phyloP scores from a whole-genome alignment of 2,329 filamentous ascomycete species.

The Monosporascus ibericus region DNA sequence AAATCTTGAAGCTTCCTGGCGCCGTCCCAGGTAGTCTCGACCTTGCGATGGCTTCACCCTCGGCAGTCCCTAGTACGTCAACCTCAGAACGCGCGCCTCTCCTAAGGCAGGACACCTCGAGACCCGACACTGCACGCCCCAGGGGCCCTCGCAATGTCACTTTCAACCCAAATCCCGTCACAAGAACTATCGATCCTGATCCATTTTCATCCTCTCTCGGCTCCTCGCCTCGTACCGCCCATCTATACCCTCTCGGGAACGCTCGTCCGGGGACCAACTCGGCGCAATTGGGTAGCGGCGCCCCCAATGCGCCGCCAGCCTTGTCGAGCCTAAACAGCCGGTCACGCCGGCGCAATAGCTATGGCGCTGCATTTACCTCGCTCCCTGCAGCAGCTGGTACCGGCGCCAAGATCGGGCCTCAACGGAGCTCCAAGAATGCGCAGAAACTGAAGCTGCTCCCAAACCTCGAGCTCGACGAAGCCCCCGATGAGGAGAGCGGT shows the following conservation, averaged over 20 bases:
- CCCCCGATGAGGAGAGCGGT: slow-evolving; percentile 78
- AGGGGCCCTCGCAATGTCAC: slow-evolving; percentile 61
- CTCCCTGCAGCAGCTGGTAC: slow-evolving; percentile 30
- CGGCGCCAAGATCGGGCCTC: slow-evolving; percentile 76
- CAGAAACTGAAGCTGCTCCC: slow-evolving; percentile 97
- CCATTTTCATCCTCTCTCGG: slow-evolving; percentile 22
- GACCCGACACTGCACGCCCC: slow-evolving; percentile 29
- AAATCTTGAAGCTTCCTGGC: not conserved
- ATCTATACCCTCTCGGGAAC: slow-evolving; percentile 28
- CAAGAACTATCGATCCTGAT: slow-evolving; percentile 53
- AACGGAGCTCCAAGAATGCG: slow-evolving; percentile 89
- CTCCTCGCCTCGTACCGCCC: slow-evolving; percentile 16
- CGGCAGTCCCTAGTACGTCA: slow-evolving; percentile 13
- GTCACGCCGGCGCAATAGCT: slow-evolving; percentile 78
- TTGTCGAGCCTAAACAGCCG: slow-evolving; percentile 82
- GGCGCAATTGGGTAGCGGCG: slow-evolving; percentile 20
- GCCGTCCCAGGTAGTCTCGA: not conserved
- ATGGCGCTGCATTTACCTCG: slow-evolving; percentile 51
- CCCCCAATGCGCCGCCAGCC: slow-evolving; percentile 46
- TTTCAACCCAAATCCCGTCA: slow-evolving; percentile 65
- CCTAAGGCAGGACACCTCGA: slow-evolving; percentile 20
- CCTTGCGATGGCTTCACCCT: slow-evolving; percentile 18
- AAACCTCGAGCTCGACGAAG: slow-evolving; percentile 76
- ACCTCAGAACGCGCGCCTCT: slow-evolving; percentile 25
- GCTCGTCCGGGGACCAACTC: slow-evolving; percentile 20